Conservation (phyloP, 1,284 basidiomycete species). For the Ceratobasidium papillatum region DNA sequence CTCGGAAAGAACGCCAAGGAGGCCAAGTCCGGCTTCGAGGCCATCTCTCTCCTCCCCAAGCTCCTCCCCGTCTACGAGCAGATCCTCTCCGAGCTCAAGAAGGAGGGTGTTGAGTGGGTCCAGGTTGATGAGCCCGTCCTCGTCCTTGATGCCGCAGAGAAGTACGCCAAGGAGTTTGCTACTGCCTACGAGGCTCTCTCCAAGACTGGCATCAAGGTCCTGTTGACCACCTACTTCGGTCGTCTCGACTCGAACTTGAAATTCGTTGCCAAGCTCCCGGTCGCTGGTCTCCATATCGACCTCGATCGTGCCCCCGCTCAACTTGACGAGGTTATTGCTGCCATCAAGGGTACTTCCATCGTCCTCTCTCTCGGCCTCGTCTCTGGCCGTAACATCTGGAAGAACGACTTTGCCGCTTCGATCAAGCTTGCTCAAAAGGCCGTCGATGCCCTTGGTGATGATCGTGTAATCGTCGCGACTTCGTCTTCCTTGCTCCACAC, state of each 20-base stretch:
- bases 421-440: constrained; percentile 89
- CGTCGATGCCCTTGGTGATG: constrained; percentile 78
- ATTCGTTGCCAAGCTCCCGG: constrained; percentile 91
- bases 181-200: constrained; percentile 84
- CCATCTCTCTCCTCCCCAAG: constrained; percentile 89
- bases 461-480: constrained; percentile 93
- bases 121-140: constrained; percentile 98
- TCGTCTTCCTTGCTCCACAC: constrained; percentile 99
- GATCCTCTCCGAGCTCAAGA: constrained; percentile 90
- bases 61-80: constrained; percentile 93
- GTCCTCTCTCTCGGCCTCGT: constrained; percentile 94
- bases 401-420: constrained; percentile 90
- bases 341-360: constrained; percentile 84
- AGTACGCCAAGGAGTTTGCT: constrained; percentile 83
- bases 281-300: constrained; percentile 96
- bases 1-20: constrained; percentile 94
- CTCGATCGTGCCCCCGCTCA: constrained; percentile 93
- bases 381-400: constrained; percentile 99
- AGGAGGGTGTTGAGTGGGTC: constrained; percentile 91
- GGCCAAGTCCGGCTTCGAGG: constrained; percentile 86
- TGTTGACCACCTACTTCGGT: constrained; percentile 96
- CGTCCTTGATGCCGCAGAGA: constrained; percentile 86
- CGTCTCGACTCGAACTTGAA: constrained; percentile 93
- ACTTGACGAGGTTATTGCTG: constrained; percentile 84
- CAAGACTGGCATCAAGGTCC: constrained; percentile 87